Conservation (phyloP, 345 rosid genomes). For the Gynandropsis gynandra region DNA sequence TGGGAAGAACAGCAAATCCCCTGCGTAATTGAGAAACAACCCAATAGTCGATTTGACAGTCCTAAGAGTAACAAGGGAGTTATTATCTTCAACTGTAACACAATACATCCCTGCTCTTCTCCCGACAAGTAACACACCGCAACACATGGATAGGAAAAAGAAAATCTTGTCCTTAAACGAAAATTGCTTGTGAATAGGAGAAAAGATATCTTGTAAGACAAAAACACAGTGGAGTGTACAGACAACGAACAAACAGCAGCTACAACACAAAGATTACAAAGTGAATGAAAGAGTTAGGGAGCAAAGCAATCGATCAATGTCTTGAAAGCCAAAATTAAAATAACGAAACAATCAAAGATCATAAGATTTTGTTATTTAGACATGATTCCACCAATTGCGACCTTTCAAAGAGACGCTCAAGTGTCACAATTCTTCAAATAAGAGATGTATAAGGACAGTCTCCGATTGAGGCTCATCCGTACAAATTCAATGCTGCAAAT, state of each 20-base stretch:
- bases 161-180: not conserved
- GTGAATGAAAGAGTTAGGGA: too few relatives aligned
- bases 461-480: not conserved
- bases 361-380: too few relatives aligned
- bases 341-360: too few relatives aligned
- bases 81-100: not conserved
- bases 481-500: not conserved
- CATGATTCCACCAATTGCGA: too few relatives aligned
- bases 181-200: too few relatives aligned
- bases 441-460: not conserved
- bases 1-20: conserved; percentile 22
- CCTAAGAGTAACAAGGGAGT: not conserved
- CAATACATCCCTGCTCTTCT: not conserved
- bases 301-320: too few relatives aligned
- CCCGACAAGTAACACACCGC: not conserved
- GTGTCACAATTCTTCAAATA: too few relatives aligned
- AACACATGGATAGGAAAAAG: not conserved
- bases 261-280: not conserved
- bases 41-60: conserved; percentile 9
- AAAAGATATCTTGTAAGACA: too few relatives aligned
- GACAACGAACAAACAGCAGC: not conserved
- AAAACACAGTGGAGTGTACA: not conserved
- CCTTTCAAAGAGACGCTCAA: too few relatives aligned
- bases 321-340: too few relatives aligned
- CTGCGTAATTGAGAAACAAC: conserved; percentile 22